Evolutionary conservation across 2,329 filamentous ascomycete genomes (phyloP), one percentile per base, ranked within the genome.

Genomic region (Colletotrichum australisinense): DNA sequence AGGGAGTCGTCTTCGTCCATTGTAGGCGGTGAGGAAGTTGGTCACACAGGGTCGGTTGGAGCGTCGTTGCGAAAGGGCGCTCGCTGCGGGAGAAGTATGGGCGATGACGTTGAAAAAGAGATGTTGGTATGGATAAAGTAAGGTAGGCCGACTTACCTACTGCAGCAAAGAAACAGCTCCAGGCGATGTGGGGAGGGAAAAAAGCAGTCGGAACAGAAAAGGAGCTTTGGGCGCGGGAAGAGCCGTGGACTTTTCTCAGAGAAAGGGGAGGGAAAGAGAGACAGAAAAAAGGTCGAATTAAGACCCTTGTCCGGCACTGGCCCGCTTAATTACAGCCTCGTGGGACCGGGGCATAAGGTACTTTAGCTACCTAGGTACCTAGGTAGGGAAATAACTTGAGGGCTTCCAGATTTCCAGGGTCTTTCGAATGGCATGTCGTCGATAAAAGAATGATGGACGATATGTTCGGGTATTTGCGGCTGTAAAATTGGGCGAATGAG

Each of bases 1-100:
- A 52, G 52, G 76, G 70, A 66, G 38, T 80, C 78, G 60, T 77
- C 72, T 19, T 68, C 58, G 73, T 74, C 68, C 70, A 75, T 75
- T 49, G 69, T 28, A 5, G 68, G 62, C 57, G 64, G 42, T 58
- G 32, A 35, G 32, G 32, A 35, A 2, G 32, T 12, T 35, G 4
- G 32, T 5, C 32, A 11, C 11, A 5, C 4, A 4, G 32, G 32
- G 11, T 35, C 32, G 32, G 32, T 35, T 35, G 32, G 11, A 1
- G 4, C 11, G 32, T 35, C 11, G 32, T 16, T 24, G 6, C 30
- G 26, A 16, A 28, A 24, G 22, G 53, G 8, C 9, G 32, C 4
- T 35, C 32, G 32, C 32, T 35, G 32, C 11, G 11, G 32, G 11
- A 12, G 32, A 12, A 35, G 32, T 35, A 35, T 35, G 32, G 32